Base-by-base conservation (phyloP, 768 basidiomycete species). In the Termitomyces sp. region DNA sequence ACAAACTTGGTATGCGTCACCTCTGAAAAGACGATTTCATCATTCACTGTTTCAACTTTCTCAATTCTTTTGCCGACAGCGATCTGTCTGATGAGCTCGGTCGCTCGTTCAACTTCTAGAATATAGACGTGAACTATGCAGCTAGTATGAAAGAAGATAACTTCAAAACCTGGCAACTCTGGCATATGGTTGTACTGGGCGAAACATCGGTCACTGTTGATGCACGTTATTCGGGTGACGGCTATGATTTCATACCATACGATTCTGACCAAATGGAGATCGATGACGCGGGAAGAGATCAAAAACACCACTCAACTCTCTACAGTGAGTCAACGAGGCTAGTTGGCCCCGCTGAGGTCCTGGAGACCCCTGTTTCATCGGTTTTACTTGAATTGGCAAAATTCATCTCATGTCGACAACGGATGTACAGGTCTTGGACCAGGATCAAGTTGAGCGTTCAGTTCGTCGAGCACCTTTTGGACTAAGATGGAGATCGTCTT, bases 101-200 rank as follows among this genome's bases (percentile, higher is more conserved):
- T 81, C 5, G 90, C 88, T 29, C 83, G 72, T 68, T 91, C 83
- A 3, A 92, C 89, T 68, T 92, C 90, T 88, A 63, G 1, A n/a
- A 16, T 5, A 25, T 25, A 6, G 29, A 14, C 46, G 4, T 51
- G 6, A 55, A 40, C 57, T n/a, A 49, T 31, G 11, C 21, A 19
- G 23, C 21, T 6, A 45, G 3, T 12, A n/a, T 34, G 12, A 21
- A 35, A 19, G 17, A 44, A 17, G 37, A 43, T 2, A 29, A n/a
- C 25, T 27, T 67, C 41, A n/a, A n/a, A 60, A 80, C 83, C 83
- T 64, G 82, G 82, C 29, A 84, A 69, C 67, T 83, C 82, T 44
- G 82, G 82, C 82, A 84, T 83, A 19, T 8, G 17, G 32, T 31
- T 21, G 16, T 21, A 21, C 29, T 29, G n/a, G n/a, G n/a, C n/a